Percentiles rank a stretch among this genome's conserved stretches.
Evolutionary conservation across 345 rosid genomes (phyloP).

Genomic region (Rhizophora mangle): DNA sequence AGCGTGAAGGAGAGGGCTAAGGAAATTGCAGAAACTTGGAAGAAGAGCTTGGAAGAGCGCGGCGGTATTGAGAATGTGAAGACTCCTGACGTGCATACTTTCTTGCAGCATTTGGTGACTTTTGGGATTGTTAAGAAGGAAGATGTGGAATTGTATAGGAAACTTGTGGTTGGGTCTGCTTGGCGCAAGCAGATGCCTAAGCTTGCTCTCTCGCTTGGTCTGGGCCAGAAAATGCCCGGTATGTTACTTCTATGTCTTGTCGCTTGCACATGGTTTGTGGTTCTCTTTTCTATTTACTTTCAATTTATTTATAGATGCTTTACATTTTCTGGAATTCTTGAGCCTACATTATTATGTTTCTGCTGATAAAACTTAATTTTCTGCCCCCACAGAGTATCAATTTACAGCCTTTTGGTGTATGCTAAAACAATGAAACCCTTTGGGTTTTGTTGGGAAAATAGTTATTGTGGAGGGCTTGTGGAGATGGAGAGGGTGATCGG

Average conservation of each 20-base stretch:
- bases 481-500: no score
- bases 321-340: no score
- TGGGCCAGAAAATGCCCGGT: slow-evolving; percentile 97
- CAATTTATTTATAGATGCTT: no score
- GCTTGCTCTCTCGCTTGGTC: slow-evolving; percentile 88
- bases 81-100: slow-evolving; percentile 96
- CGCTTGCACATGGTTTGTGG: no score
- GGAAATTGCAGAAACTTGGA: slow-evolving; percentile 89
- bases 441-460: no score
- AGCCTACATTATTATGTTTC: no score
- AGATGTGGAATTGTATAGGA: slow-evolving; percentile 74
- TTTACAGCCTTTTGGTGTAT: no score
- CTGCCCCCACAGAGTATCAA: no score
- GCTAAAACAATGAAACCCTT: no score
- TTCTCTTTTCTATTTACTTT: neutral
- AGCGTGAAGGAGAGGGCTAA: slow-evolving; percentile 65
- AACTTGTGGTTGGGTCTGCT: slow-evolving; percentile 90
- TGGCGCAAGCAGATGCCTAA: slow-evolving; percentile 99
- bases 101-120: slow-evolving; percentile 90
- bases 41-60: slow-evolving; percentile 80
- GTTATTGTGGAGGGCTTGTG: no score
- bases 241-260: slow-evolving; percentile 18
- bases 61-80: slow-evolving; percentile 91
- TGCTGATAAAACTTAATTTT: no score
- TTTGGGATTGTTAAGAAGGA: slow-evolving; percentile 82